These are phyloP conservation scores for Xylaria intraflava DNA, from an alignment of 495 filamentous ascomycete species.

Conservation along the genomic window DNA sequence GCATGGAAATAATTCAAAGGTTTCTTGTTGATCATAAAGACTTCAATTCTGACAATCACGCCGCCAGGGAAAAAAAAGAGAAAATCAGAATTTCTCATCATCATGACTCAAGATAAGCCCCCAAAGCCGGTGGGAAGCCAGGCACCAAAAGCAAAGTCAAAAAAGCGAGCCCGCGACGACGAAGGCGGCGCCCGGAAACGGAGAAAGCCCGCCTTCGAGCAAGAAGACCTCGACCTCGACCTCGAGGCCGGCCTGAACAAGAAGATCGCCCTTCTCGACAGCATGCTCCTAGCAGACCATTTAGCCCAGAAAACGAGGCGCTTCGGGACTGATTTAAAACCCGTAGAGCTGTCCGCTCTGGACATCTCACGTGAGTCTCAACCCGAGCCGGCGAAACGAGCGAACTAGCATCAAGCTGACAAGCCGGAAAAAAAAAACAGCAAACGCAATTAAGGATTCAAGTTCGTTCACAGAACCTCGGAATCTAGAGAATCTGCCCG, in stretches of 20 bases:
- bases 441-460: constrained; percentile 55
- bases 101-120: background rate
- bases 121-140: background rate
- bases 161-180: constrained; percentile 34
- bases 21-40: background rate
- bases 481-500: constrained; percentile 61
- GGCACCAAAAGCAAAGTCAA: constrained; percentile 23
- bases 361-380: constrained; percentile 64
- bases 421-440: constrained; percentile 6
- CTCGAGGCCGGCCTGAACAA: constrained; percentile 66
- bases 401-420: background rate
- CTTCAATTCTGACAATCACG: background rate
- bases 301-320: constrained; percentile 68
- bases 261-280: constrained; percentile 76
- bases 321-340: constrained; percentile 72
- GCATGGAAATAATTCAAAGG: too few species aligned
- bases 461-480: constrained; percentile 60
- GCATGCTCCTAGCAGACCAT: constrained; percentile 75
- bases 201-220: constrained; percentile 51
- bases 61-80: background rate
- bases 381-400: too few species aligned
- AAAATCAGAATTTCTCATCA: background rate
- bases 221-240: constrained; percentile 54
- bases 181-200: constrained; percentile 37
- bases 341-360: constrained; percentile 74